Evolutionary conservation across 2,329 filamentous ascomycete species (phyloP).

Genomic region (Phaeosphaeriaceae sp.): DNA sequence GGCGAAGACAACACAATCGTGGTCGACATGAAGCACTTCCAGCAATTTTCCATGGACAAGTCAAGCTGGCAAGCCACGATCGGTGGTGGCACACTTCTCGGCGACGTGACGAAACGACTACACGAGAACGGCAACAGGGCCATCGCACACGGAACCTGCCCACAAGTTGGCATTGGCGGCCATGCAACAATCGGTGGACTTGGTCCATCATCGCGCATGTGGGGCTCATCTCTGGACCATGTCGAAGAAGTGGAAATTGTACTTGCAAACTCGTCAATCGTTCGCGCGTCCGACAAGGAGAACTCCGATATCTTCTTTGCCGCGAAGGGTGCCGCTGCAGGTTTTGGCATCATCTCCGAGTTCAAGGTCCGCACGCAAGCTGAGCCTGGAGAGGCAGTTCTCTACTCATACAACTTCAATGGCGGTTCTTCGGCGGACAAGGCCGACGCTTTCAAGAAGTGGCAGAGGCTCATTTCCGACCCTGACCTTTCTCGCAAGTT

Average conservation of each 20-base stretch:
- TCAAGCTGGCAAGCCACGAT: constrained; percentile 54
- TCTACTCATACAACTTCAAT: constrained; percentile 43
- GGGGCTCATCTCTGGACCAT: constrained; percentile 44
- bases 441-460: constrained; percentile 43
- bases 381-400: constrained; percentile 39
- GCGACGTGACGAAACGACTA: constrained; percentile 45
- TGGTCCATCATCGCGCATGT: constrained; percentile 41
- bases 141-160: constrained; percentile 57
- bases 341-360: constrained; percentile 52
- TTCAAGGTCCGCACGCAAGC: constrained; percentile 48
- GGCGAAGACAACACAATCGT: constrained; percentile 57
- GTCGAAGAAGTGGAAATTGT: constrained; percentile 48
- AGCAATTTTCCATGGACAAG: constrained; percentile 54
- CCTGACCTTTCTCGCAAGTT: constrained; percentile 43
- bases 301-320: constrained; percentile 53
- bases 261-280: constrained; percentile 48
- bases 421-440: constrained; percentile 29
- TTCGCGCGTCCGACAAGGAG: constrained; percentile 45
- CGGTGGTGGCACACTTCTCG: constrained; percentile 58
- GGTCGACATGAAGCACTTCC: constrained; percentile 59
- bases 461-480: constrained; percentile 44
- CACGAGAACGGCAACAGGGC: constrained; percentile 48
- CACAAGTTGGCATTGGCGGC: constrained; percentile 46
- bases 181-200: constrained; percentile 48
- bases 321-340: constrained; percentile 51